Base-by-base conservation (phyloP, 1,284 basidiomycete genomes). In the Flammula alnicola region DNA sequence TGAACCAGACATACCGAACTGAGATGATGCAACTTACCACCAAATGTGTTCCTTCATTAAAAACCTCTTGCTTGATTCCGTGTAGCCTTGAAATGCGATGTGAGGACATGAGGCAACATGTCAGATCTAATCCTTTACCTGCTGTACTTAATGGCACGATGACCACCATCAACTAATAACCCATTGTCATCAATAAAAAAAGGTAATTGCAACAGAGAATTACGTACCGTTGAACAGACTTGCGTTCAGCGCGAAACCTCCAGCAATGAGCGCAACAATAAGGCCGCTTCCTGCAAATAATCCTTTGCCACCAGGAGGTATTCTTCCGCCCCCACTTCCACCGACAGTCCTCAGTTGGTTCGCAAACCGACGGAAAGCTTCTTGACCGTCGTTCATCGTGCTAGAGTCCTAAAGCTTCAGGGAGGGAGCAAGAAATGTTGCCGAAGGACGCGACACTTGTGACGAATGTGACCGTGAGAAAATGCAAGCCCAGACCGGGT, bases 81-180 rank as follows among this genome's bases (percentile, higher is more conserved):
- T 91, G 70, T 62, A 97, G 58, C 66, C 92, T 91, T 30, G 10
- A 39, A 44, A 25, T 41, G n/a, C 5, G 32, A 39, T 36, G 27
- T 44, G 36, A 30, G 42, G 31, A 56, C 29, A 19, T 11, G 26
- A 33, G 10, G 20, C 9, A 7, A 22, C 11, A 14, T 35, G 17
- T 23, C 36, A 31, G 45, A 12, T 27, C 30, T 36, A 17, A 43
- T 38, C 5, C 25, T 77, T 58, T 60, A 91, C 90, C 93, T 84
- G 42, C 94, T 95, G 70, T 99, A 99, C 72, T 98, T 98, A 74
- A 99, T 98, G 38, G 97, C 97, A 58, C 97, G 88, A 71, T 99
- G 96, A 74, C 97, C 97, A 88, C 97, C 97, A 71, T 99, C 97
- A 57, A 99, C 97, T 97, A 59, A 47, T 37, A 22, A 31, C 14